Evolutionary conservation across 371 early-diverging fungal genomes (phyloP), one percentile per base, ranked within the genome.

Genomic region (Parasitella parasitica): DNA sequence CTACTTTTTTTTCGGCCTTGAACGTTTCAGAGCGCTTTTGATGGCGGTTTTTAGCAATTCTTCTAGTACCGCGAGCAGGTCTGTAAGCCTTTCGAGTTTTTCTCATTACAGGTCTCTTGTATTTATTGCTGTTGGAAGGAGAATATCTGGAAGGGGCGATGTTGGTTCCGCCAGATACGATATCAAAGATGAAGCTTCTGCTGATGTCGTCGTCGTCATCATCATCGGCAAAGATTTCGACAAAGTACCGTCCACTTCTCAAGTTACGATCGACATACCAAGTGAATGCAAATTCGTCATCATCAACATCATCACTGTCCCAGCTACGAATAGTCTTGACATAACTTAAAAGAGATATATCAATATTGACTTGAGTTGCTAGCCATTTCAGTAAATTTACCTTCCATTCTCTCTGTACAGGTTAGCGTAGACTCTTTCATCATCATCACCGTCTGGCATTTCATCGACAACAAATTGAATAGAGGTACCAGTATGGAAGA

Each of bases 391-490:
- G 13, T 20, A n/a, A n/a, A 20, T 24, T 50, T 52, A 63, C 64
- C 41, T 54, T 54, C 59, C 59, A n/a, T 49, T 54, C 6, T 32
- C 48, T 15, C 22, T 49, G 20, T 59, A 65, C 49, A 65, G 32
- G 46, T 65, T 48, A 16, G 60, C 60, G 38, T 52, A 57, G 5
- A 65, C 24, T 43, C 54, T 37, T 11, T 65, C 65, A 34, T 49
- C 24, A 54, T 54, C 59, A 59, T 59, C 59, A 54, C 57, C 41
- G 37, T 62, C 62, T 16, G 51, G 32, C 51, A 57, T 57, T 8
- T 63, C 63, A 26, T 65, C 57, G 20, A 53, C 43, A 32, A 57
- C 39, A 49, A 65, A 59, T 41, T 59, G 59, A 15, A 65, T 52
- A 11, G 30, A 34, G 16, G 46, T 53, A 5, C 65, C 65, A 20